A percentile compares a stretch with the other conserved stretches of the same genome.
phyloP scores from a whole-genome alignment of 768 basidiomycete genomes.

The Cystofilobasidium ferigula region DNA sequence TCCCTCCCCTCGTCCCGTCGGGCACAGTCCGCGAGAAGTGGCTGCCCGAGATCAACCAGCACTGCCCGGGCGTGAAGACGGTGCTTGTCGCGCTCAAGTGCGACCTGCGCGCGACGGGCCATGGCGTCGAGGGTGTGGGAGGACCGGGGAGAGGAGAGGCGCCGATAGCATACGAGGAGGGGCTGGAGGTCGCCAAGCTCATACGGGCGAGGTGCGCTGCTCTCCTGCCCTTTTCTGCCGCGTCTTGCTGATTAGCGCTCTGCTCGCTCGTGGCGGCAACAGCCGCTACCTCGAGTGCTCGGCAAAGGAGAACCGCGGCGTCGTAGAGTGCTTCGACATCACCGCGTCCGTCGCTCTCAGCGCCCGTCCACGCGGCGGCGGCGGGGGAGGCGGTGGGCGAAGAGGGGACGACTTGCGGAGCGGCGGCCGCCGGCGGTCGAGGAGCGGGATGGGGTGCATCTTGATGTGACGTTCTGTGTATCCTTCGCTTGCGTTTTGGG shows the following conservation, averaged over 20 bases:
- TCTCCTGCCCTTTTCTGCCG: not conserved
- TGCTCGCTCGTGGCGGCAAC: not conserved
- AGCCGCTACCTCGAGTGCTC: slow-evolving; percentile 11
- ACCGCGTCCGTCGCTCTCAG: not conserved
- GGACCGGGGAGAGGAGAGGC: not conserved
- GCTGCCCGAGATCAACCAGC: slow-evolving; percentile 1
- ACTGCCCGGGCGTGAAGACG: not conserved
- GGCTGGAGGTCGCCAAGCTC: slow-evolving; percentile 7
- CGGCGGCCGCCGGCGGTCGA: not conserved
- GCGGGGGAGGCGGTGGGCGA: not conserved
- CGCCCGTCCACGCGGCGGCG: not conserved
- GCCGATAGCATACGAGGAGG: slow-evolving; percentile 1
- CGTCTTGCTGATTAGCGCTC: not conserved
- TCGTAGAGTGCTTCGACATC: slow-evolving; percentile 10
- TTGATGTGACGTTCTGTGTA: too few relatives aligned
- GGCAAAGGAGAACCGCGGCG: slow-evolving; percentile 13
- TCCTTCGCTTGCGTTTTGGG: too few relatives aligned
- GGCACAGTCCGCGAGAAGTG: slow-evolving; percentile 7
- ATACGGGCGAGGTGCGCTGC: not conserved
- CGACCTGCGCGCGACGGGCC: not conserved
- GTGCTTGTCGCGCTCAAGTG: slow-evolving; percentile 5
- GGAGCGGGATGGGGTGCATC: too few relatives aligned
- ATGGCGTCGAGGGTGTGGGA: not conserved
- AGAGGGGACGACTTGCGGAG: not conserved
- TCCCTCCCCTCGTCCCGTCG: not conserved